Base-by-base conservation (phyloP, 176 grass and related monocot genomes). In the Musa beccarii region DNA sequence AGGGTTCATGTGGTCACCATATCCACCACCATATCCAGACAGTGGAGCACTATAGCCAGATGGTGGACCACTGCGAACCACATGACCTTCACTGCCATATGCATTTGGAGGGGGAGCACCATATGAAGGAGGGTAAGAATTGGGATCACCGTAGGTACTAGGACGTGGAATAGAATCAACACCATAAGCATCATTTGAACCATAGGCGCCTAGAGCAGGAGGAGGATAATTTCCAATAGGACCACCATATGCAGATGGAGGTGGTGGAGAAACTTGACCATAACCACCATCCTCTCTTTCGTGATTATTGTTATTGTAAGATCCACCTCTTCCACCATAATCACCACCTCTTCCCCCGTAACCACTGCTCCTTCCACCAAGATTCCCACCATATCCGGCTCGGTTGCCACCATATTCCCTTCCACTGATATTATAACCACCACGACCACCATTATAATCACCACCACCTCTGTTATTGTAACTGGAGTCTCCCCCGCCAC, bases 81-180 rank as follows among this genome's bases (percentile, higher is more conserved):
- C 65, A 63, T 80, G 85, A 14, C 78, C 78, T 87, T 85, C 75
- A 17, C 78, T 65, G 72, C 83, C 53, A 68, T 93, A 88, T 68
- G 86, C 57, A 64, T 83, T 81, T 63, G 80, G 63, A 85, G 93
- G 87, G 29, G 87, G 93, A 51, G 78, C 84, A 66, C 90, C 93
- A 73, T 93, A 97, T 50, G 74, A 90, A 25, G 90, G 90, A 59
- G 85, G 87, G 68, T 90, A 90, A 55, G 93, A 92, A 19, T 83
- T 85, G 52, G 86, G 87, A 28, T 90, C 93, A 67, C 86, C 78
- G 53, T 87, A 97, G 67, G 53, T 90, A 79, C 76, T 92, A 73
- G 93, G 82, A 69, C 86, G 93, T 22, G 90, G 85, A 76, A 86
- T 87, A 86, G 87, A 72, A 67, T 96, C 88, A 20, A 77, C 79